Evolutionary conservation across 2,329 filamentous ascomycete species (phyloP).

Genomic region (Fulvia fulva): DNA sequence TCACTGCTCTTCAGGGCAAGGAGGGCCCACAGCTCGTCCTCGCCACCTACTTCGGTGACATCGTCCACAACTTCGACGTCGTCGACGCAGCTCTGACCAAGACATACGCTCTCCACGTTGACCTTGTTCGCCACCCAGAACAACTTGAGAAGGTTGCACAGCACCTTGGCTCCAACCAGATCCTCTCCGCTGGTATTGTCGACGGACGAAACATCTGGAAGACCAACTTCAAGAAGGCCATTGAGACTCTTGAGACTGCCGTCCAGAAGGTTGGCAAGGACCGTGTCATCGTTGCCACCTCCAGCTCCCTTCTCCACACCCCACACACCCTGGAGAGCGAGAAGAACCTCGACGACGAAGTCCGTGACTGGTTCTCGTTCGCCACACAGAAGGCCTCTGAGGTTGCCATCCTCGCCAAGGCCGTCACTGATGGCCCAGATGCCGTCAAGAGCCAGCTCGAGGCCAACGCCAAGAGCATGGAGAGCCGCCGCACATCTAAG

Average conservation of each 20-base stretch:
- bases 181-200: slow-evolving; percentile 92
- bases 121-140: slow-evolving; percentile 97
- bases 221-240: slow-evolving; percentile 96
- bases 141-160: slow-evolving; percentile 82
- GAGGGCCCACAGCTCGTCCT: slow-evolving; percentile 84
- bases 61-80: slow-evolving; percentile 96
- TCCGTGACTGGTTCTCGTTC: slow-evolving; percentile 98
- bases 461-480: slow-evolving; percentile 92
- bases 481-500: slow-evolving; percentile 84
- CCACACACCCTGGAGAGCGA: slow-evolving; percentile 97
- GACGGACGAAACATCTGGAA: slow-evolving; percentile 99
- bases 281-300: slow-evolving; percentile 93
- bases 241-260: slow-evolving; percentile 83
- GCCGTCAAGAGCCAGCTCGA: slow-evolving; percentile 84
- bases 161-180: slow-evolving; percentile 81
- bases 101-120: slow-evolving; percentile 83
- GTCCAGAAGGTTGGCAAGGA: slow-evolving; percentile 97
- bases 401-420: slow-evolving; percentile 91
- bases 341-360: slow-evolving; percentile 94
- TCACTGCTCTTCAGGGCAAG: slow-evolving; percentile 64
- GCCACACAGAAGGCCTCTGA: slow-evolving; percentile 91
- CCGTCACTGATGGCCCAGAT: slow-evolving; percentile 86
- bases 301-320: slow-evolving; percentile 95
- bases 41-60: slow-evolving; percentile 98
- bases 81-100: slow-evolving; percentile 64